Base-by-base conservation (phyloP, 148 eudicot species). In the Chenopodium berlandieri region DNA sequence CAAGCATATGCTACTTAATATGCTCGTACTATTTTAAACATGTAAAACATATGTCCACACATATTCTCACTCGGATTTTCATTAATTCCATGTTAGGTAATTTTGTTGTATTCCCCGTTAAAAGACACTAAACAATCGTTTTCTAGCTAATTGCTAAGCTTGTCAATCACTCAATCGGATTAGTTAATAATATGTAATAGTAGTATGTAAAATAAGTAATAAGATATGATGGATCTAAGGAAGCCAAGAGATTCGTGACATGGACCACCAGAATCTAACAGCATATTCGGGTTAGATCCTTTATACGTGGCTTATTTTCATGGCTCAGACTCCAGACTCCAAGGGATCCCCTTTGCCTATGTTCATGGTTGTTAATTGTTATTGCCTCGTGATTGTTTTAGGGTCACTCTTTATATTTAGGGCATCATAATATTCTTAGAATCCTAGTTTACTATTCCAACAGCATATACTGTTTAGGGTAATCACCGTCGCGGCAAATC, bases 231-330 rank as follows among this genome's bases (percentile, higher is more conserved):
- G 65, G 65, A 62, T 62, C 40, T 68, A 7, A 68, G 19, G 4
- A 34, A 52, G 56, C 56, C 56, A 52, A 70, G 37, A 20, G 75
- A 25, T 72, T 80, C 70, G 56, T 30, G 40, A 80, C 2, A 14
- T 27, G 75, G 73, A 9, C 73, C 68, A 62, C 58, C 73, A 58
- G 84, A 71, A 77, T 77, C 79, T 9, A 63, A 22, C 3, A 62
- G 84, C 48, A 84, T 84, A 84, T 84, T 81, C 86, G 34, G 14
- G 17, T 63, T 5, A 62, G 81, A 81, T 81, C 1, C 81, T 71
- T 3, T 52, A 54, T 60, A 77, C 76, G 80, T 82, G 84, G 75
- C 79, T 6, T 66, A 32, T 11, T 14, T 34, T 19, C 65, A 60
- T 78, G 56, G 32, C 1, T 6, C 8, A 40, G 44, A 37, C 44